Conservation (phyloP, 305 asterid species). For the Fraxinus paxiana region DNA sequence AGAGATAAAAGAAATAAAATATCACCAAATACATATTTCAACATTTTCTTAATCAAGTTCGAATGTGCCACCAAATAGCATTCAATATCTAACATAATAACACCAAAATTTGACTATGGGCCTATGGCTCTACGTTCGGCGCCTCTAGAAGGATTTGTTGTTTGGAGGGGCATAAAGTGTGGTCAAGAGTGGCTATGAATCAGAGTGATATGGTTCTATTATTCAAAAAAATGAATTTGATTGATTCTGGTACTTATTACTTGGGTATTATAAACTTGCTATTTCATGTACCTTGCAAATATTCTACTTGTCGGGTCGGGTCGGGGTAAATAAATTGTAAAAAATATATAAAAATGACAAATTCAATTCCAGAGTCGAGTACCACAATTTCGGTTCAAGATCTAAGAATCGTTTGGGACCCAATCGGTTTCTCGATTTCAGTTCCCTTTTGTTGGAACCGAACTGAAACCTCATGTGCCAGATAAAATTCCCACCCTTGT, state of each 20-base stretch:
- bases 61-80: not conserved
- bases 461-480: not conserved
- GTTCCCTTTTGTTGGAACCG: not conserved
- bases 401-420: not conserved
- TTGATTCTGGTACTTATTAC: not conserved
- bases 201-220: not conserved
- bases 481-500: not conserved
- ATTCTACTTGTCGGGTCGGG: not conserved
- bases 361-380: not conserved
- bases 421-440: not conserved
- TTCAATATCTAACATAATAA: not conserved
- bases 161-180: not conserved
- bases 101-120: not conserved
- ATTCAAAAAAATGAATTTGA: not conserved
- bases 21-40: not conserved
- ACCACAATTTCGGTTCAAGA: not conserved
- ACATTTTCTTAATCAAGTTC: not conserved
- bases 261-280: not conserved
- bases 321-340: not conserved
- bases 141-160: not conserved
- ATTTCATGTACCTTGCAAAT: not conserved
- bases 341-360: not conserved
- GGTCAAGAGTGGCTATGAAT: not conserved
- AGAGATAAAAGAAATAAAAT: not conserved
- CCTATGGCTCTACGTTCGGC: not conserved